phyloP scores from a whole-genome alignment of 2,329 filamentous ascomycete genomes.

The Thielaviopsis ethacetica region DNA sequence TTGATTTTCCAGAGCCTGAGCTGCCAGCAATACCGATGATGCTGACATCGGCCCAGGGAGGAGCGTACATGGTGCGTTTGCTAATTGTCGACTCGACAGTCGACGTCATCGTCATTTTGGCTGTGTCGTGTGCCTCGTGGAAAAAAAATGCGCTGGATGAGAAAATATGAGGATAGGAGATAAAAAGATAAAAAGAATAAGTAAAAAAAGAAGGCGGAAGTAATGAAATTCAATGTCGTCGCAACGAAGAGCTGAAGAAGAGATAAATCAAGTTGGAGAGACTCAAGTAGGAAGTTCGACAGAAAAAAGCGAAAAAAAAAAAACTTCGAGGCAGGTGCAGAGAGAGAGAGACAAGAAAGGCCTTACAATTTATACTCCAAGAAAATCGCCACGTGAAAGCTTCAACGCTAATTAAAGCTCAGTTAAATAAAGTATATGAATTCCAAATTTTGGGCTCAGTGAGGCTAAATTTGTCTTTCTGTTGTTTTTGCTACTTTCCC shows the following conservation, averaged over 20 bases:
- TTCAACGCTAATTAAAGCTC: not conserved
- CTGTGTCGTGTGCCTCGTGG: not conserved
- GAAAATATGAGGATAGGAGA: not conserved
- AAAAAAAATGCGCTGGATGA: not conserved
- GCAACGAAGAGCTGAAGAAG: not conserved
- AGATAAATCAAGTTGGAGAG: not conserved
- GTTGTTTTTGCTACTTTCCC: not conserved
- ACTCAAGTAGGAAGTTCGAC: not conserved
- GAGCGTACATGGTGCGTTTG: conserved; percentile 43
- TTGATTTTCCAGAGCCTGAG: conserved; percentile 90
- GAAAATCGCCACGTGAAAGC: not conserved
- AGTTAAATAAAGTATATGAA: not conserved
- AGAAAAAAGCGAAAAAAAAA: not conserved
- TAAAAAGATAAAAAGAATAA: not conserved
- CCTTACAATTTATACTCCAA: not conserved
- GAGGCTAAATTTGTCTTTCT: not conserved
- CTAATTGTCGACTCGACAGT: not conserved
- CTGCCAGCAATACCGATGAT: conserved; percentile 94
- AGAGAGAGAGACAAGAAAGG: not conserved
- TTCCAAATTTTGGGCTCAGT: not conserved
- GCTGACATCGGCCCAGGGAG: conserved; percentile 89
- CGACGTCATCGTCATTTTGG: not conserved
- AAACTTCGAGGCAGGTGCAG: not conserved
- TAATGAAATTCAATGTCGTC: not conserved
- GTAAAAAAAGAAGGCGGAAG: not conserved